Evolutionary conservation across 2,329 filamentous ascomycete species (phyloP).

Genomic region (Sclerotiophoma versabilis): DNA sequence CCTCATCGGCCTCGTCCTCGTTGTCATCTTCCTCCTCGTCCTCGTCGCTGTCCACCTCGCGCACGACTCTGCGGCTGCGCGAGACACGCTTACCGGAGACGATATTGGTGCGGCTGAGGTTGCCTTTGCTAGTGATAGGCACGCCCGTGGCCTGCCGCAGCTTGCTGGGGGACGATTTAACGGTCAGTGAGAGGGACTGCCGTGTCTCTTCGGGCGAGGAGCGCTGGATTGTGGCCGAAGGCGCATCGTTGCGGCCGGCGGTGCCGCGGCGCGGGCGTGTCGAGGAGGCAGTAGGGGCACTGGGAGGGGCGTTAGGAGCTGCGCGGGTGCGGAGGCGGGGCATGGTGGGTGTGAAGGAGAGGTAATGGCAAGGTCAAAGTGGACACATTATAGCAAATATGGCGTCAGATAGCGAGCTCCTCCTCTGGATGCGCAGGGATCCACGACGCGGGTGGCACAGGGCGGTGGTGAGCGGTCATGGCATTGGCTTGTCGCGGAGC

Average conservation of each 20-base stretch:
- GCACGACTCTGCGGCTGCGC: conserved; percentile 48
- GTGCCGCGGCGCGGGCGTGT: conserved; percentile 48
- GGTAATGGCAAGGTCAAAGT: not conserved
- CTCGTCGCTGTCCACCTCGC: conserved; percentile 52
- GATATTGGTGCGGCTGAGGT: conserved; percentile 47
- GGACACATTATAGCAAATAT: conserved; percentile 15
- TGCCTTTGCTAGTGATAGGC: conserved; percentile 30
- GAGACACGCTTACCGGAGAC: conserved; percentile 49
- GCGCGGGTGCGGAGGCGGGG: conserved; percentile 49
- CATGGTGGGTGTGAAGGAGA: conserved; percentile 32
- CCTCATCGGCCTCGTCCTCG: conserved; percentile 50
- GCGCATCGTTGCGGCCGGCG: conserved; percentile 37
- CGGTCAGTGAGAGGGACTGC: conserved; percentile 57
- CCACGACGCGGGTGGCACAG: conserved; percentile 28
- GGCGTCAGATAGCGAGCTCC: conserved; percentile 25
- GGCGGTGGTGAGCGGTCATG: conserved; percentile 27
- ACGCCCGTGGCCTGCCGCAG: conserved; percentile 56
- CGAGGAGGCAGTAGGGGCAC: conserved; percentile 47
- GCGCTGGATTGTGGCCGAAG: conserved; percentile 48
- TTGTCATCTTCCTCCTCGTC: conserved; percentile 50
- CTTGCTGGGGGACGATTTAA: conserved; percentile 59
- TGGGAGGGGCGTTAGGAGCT: conserved; percentile 41
- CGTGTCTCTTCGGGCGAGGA: conserved; percentile 52
- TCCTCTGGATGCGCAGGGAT: conserved; percentile 24
- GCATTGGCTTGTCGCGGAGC: conserved; percentile 18